Conservation (phyloP, 2,329 filamentous ascomycete genomes). For the Penicillium corylophilum region DNA sequence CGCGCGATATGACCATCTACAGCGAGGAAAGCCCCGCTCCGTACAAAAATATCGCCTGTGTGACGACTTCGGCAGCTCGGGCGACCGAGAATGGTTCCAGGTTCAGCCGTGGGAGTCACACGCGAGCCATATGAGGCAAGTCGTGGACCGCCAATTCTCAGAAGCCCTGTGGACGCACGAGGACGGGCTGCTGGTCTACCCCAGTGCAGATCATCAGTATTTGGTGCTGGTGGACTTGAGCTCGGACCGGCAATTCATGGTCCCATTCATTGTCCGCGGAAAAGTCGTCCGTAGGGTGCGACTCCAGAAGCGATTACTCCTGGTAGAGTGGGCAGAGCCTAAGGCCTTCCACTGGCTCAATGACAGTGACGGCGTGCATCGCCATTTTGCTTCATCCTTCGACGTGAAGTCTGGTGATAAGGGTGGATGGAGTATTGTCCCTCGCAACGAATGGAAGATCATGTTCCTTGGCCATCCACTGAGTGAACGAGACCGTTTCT, state of each 20-base stretch:
- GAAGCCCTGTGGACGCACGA: constrained; percentile 56
- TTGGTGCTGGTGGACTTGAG: constrained; percentile 53
- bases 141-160: constrained; percentile 36
- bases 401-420: constrained; percentile 41
- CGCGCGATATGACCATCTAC: constrained; percentile 56
- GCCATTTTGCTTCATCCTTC: constrained; percentile 61
- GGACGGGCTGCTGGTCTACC: constrained; percentile 59
- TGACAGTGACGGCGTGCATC: constrained; percentile 52
- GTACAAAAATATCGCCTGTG: constrained; percentile 48
- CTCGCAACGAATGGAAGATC: constrained; percentile 62
- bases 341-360: constrained; percentile 54
- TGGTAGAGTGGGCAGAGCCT: constrained; percentile 63
- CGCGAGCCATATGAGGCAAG: constrained; percentile 33
- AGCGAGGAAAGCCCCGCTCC: constrained; percentile 48
- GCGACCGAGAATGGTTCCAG: constrained; percentile 40
- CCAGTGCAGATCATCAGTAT: constrained; percentile 34
- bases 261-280: constrained; percentile 53
- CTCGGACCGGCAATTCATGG: constrained; percentile 40
- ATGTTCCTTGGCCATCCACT: constrained; percentile 58
- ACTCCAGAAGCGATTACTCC: constrained; percentile 54
- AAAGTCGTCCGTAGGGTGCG: constrained; percentile 58
- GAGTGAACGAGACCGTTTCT: constrained; percentile 60
- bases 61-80: constrained; percentile 35
- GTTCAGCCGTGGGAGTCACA: constrained; percentile 45
- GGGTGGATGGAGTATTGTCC: constrained; percentile 46